Evolutionary conservation across 768 basidiomycete species (phyloP), one percentile per base, ranked within the genome.

Genomic region (Agaricus subrufescens): DNA sequence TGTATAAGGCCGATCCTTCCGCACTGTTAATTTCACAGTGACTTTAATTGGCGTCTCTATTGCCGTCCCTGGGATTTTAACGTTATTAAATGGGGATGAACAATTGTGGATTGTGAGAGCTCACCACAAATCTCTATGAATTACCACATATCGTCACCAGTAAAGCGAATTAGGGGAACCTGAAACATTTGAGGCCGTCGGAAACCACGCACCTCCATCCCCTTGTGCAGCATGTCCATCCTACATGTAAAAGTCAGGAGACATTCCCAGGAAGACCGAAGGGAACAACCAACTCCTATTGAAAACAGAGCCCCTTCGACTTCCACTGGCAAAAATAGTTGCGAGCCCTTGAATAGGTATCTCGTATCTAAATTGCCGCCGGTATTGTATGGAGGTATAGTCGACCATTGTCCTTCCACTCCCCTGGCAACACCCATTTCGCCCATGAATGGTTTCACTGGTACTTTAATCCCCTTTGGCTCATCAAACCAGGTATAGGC

Each of bases 221-320:
- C 84, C 84, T 67, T 85, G 84, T 9, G 79, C 82, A 3, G 83
- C 84, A 65, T 85, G 84, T 4, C 84, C 84, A 57, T 86, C 84
- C 83, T 84, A 46, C 7, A 38, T 15, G n/a, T 1, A 47, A 37
- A 19, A 30, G 46, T 47, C n/a, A 60, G 52, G 40, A 46, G 46
- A 44, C 23, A 42, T 31, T 31, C 30, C 30, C 39, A 19, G 19
- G 45, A 29, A 47, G 10, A 7, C 38, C 15, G 25, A 15, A 5
- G 15, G 30, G 57, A n/a, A 40, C 29, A 4, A 46, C 78, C 64
- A 59, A 84, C 83, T 42, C 84, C 84, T 23, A 83, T 80, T 4
- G 82, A 80, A 60, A 85, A 84, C 44, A 85, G 59, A 3, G 79
- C 84, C 1, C 84, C 84, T 49, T 81, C 78, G 0, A 80, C 82